Evolutionary conservation across 257 asterid species (phyloP), one percentile per base, ranked within the genome.

Genomic region (Ocimum tenuiflorum): DNA sequence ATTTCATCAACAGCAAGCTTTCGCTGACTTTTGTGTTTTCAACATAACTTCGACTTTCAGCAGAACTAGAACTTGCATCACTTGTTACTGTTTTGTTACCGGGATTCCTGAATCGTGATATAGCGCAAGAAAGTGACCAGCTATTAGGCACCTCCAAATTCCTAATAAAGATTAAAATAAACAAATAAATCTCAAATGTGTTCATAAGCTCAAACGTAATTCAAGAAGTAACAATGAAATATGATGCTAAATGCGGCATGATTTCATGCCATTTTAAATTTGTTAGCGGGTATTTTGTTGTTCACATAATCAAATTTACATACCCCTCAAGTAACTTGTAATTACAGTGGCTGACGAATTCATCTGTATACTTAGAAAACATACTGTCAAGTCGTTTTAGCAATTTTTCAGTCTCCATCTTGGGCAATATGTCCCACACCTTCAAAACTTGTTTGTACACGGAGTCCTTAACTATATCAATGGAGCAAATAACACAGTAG

Each of bases 21-120:
- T 88, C 92, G 10, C 75, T 88, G 60, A 88, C 88, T 73, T 74
- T 79, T 0, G 91, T 75, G 60, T 81, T 83, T 66, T 88, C 92
- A 71, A 69, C 82, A 31, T 64, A 75, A 36, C 62, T 73, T 77
- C 75, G 73, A 31, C 76, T 54, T 1, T 80, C 83, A 8, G 6
- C 20, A 1, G 48, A 65, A 36, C 63, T 38, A 23, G 57, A 67
- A 73, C 67, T 73, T 19, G 77, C 59, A 65, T 52, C 72, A 7
- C 12, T 43, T 60, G 12, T 69, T 19, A 15, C 6, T 19, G 48
- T 38, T 45, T 48, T 41, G 35, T 43, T 54, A 46, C 65, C 11
- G 1, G 20, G 36, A 45, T 39, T 69, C 81, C 78, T 87, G 60
- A 55, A 81, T 58, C 78, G 81, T 33, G 65, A 14, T 0, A 87